Base-by-base conservation (phyloP, 225 moss, liverwort and hornwort genomes). In the Straminergon stramineum region DNA sequence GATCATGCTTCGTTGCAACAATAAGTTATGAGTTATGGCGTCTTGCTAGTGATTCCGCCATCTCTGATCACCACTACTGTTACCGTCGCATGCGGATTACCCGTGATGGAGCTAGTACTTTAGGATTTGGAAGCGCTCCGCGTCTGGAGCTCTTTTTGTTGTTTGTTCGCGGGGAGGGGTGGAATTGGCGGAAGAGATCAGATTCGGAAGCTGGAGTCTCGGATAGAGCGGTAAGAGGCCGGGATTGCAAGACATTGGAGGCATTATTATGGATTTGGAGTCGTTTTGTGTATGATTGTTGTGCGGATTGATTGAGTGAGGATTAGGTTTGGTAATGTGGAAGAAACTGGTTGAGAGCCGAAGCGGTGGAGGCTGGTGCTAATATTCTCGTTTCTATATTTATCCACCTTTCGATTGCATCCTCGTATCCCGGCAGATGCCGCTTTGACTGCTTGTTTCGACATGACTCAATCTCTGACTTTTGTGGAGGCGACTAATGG, bases 391-490 rank as follows among this genome's bases (percentile, higher is more conserved):
- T 64, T 70, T 91, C 63, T 89, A 37, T 57, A 60, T 87, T 84
- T 64, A 39, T 21, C 62, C n/a, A 7, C 56, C 57, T 63, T 82
- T 52, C 43, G 69, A 88, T 77, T 78, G 61, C 69, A n/a, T 75
- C 84, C 88, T 83, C 71, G 39, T 64, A 92, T 89, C 78, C 79
- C 86, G 88, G 81, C 82, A 65, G 82, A 77, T 80, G 74, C 48
- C 48, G 48, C 34, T 76, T 43, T 80, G 55, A 81, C 62, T 73
- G 41, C 68, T 61, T 76, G 89, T 89, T 82, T n/a, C 80, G 56
- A 60, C 64, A 14, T 57, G 28, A 63, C 73, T 41, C 61, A 65
- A 88, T 67, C 84, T 87, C 83, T 86, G 66, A 89, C 89, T 89
- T 79, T 89, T 13, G 65, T 41, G 61, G 86, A 60, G n/a, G 45